Conservation (phyloP, 495 filamentous ascomycete species). For the Massariosphaeria phaeospora region DNA sequence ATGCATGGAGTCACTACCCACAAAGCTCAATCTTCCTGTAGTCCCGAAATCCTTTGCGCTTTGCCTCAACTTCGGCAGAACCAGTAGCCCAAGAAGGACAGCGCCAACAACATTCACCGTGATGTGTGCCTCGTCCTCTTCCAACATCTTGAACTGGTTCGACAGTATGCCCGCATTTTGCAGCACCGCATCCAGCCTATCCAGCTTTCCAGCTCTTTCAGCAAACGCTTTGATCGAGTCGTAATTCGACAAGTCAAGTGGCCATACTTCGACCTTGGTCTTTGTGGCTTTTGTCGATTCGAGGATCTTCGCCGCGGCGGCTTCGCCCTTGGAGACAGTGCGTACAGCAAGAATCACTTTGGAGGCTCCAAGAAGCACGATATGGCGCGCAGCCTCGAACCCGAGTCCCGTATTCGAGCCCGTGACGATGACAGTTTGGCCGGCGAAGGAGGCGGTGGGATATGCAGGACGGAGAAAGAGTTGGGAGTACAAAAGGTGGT, state of each 20-base stretch:
- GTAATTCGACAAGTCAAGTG: constrained; percentile 51
- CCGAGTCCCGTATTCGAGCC: constrained; percentile 37
- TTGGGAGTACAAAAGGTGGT: constrained; percentile 38
- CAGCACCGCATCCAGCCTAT: constrained; percentile 43
- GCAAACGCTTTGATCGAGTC: constrained; percentile 49
- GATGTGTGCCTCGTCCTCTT: constrained; percentile 47
- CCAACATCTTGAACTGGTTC: constrained; percentile 32
- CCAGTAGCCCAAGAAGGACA: constrained; percentile 43
- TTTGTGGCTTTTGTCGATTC: constrained; percentile 41
- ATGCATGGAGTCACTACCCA: constrained; percentile 32
- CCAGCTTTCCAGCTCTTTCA: constrained; percentile 39
- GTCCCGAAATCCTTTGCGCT: constrained; percentile 26
- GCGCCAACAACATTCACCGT: constrained; percentile 52
- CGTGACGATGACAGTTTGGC: constrained; percentile 38
- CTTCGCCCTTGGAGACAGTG: constrained; percentile 44
- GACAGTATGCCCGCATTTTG: constrained; percentile 48
- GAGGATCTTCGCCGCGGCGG: constrained; percentile 42
- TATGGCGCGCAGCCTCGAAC: constrained; percentile 36
- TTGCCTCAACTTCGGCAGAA: constrained; percentile 40
- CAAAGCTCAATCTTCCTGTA: constrained; percentile 30
- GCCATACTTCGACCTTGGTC: constrained; percentile 48
- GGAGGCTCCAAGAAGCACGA: constrained; percentile 39
- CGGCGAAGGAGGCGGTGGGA: constrained; percentile 39
- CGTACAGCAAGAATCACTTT: constrained; percentile 30
- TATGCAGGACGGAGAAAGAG: constrained; percentile 41